Conservation (phyloP, 495 filamentous ascomycete genomes). For the Aspergillus indologenus region DNA sequence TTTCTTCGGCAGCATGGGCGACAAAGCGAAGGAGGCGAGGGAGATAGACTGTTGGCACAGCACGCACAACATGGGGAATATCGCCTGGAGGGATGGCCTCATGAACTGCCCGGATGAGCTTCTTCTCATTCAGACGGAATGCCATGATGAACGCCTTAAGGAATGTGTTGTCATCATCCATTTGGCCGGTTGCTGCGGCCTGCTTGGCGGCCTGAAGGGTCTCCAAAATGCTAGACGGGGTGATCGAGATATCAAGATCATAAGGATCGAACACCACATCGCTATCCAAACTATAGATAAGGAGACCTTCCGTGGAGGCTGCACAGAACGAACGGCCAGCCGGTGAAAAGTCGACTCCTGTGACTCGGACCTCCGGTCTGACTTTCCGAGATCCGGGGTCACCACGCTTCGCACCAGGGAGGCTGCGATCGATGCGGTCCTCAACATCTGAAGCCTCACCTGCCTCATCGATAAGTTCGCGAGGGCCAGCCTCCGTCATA, state of each 20-base stretch:
- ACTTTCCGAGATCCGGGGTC: constrained; percentile 74
- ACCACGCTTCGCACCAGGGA: constrained; percentile 86
- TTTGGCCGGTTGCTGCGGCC: constrained; percentile 26
- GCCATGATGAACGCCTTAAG: constrained; percentile 94
- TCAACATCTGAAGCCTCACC: constrained; percentile 89
- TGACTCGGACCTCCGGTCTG: constrained; percentile 81
- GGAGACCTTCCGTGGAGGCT: constrained; percentile 87
- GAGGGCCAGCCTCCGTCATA: constrained; percentile 86
- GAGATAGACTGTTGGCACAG: constrained; percentile 84
- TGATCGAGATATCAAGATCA: constrained; percentile 90
- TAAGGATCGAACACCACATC: constrained; percentile 84
- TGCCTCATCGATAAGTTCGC: constrained; percentile 75
- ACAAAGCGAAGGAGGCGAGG: constrained; percentile 77
- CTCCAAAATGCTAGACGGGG: constrained; percentile 72
- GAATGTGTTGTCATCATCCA: constrained; percentile 64
- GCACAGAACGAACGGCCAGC: constrained; percentile 89
- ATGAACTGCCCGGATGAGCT: constrained; percentile 78
- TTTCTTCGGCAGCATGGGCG: constrained; percentile 82
- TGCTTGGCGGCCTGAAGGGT: constrained; percentile 56
- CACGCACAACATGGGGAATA: constrained; percentile 72
- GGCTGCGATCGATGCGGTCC: constrained; percentile 72
- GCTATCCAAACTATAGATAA: constrained; percentile 86
- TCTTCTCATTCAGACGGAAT: constrained; percentile 83
- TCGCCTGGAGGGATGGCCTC: constrained; percentile 73
- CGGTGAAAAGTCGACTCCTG: constrained; percentile 80